Base-by-base conservation (phyloP, 2,329 filamentous ascomycete genomes). In the Diaporthe caulivora region DNA sequence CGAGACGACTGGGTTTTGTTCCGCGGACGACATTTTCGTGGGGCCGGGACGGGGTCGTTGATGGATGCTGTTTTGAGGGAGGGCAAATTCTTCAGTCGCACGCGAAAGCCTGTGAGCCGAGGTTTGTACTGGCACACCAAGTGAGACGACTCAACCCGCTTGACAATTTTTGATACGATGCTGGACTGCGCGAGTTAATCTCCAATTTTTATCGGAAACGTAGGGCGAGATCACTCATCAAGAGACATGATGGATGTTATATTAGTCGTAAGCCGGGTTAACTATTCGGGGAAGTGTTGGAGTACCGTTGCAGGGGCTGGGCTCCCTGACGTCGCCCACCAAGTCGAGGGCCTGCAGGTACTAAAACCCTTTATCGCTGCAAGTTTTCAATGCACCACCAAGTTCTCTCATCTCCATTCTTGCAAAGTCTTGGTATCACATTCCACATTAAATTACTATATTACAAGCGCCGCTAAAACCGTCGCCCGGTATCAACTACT, bases 1-100 rank as follows among this genome's bases (percentile, higher is more conserved):
- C 17, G 24, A 9, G 40, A 11, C 24, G 29, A 9, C 11, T 2
- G 24, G 37, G 18, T 42, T 17, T 26, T 44, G 42, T 37, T 69
- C 47, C 54, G n/a, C 42, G 7, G 71, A 34, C 24, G 73, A 62
- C 73, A 75, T 75, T 9, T 55, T 75, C n/a, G 18, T 21, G 13
- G 17, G 34, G 37, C 60, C 10, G 31, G 31, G 18, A 69, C 18
- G 15, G 4, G 17, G 37, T 21, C 11, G 37, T 42, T n/a, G 60
- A 40, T 44, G 15, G 31, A 21, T 44, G 37, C 57, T 24, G 26
- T 31, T 26, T 24, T 21, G 4, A 4, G 9, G 21, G 44, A 51
- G 8, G 60, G 62, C 62, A 65, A 51, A 51, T 37, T 65, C 62
- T 65, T 49, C 62, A 65, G n/a, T 18, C 11, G 44, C n/a, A 7